Conservation (phyloP, 1,284 basidiomycete genomes). For the Sutorius eximius region DNA sequence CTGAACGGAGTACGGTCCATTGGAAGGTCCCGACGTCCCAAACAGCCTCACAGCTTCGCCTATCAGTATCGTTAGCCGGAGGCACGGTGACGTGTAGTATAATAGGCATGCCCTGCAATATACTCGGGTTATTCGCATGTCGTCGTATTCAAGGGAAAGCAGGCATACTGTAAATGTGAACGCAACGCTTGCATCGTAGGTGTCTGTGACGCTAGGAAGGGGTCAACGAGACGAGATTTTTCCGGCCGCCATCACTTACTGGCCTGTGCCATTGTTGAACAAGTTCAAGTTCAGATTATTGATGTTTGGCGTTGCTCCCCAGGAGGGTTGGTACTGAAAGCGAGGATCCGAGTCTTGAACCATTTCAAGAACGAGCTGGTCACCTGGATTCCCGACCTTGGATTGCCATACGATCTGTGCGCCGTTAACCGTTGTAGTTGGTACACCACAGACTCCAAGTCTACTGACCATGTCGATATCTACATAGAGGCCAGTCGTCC, state of each 20-base stretch:
- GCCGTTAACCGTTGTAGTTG: not conserved
- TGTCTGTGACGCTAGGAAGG: constrained; percentile 24
- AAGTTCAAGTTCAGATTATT: constrained; percentile 19
- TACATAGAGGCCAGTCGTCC: constrained; percentile 15
- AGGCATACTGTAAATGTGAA: constrained; percentile 34
- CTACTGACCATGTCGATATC: constrained; percentile 35
- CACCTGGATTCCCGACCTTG: constrained; percentile 18
- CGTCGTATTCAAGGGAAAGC: not conserved
- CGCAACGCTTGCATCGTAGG: constrained; percentile 21
- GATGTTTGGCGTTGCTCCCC: constrained; percentile 17
- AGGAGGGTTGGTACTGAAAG: constrained; percentile 27
- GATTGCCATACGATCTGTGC: constrained; percentile 32
- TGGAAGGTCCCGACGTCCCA: constrained; percentile 25
- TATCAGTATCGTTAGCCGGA: constrained; percentile 5
- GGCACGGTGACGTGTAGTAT: not conserved
- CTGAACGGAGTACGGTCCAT: constrained; percentile 23
- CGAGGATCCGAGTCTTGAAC: constrained; percentile 25
- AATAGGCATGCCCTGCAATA: constrained; percentile 18
- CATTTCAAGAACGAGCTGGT: constrained; percentile 19
- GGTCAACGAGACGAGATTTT: constrained; percentile 1
- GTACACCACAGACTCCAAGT: not conserved
- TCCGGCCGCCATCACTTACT: constrained; percentile 25
- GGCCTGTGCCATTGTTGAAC: constrained; percentile 30
- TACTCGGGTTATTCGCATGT: not conserved
- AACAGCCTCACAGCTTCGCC: constrained; percentile 30